These are phyloP conservation scores for Cercospora janseana DNA, from an alignment of 2,329 filamentous ascomycete genomes.

Conservation along the genomic window DNA sequence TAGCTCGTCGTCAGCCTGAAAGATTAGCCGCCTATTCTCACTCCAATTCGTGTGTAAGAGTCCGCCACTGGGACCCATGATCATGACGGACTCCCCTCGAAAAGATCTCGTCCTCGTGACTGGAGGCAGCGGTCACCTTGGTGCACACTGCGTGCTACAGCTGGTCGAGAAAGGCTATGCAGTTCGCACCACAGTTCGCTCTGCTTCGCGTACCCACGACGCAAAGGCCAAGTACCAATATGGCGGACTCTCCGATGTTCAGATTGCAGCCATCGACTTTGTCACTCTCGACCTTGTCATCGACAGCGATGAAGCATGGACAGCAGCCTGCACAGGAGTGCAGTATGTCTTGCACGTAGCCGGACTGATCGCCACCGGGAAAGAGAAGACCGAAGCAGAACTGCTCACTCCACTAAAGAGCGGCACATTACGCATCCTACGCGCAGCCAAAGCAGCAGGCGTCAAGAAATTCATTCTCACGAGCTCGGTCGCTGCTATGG, in stretches of 20 bases:
- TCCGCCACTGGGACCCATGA: not conserved
- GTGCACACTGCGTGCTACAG: conserved; percentile 16
- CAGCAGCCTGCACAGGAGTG: conserved; percentile 15
- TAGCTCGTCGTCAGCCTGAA: too few species aligned
- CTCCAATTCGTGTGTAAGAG: not conserved
- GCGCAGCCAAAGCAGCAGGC: conserved; percentile 14
- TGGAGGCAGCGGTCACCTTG: conserved; percentile 19
- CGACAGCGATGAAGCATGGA: conserved; percentile 18
- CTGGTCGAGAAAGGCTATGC: conserved; percentile 18
- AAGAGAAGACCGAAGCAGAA: conserved; percentile 22
- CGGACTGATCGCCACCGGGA: conserved; percentile 22
- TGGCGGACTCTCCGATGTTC: conserved; percentile 15
- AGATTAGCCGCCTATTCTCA: not conserved
- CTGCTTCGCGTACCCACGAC: conserved; percentile 16
- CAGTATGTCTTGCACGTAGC: conserved; percentile 21
- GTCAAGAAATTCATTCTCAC: conserved; percentile 22
- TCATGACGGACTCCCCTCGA: conserved; percentile 1
- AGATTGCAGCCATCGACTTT: conserved; percentile 19
- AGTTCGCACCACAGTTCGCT: conserved; percentile 20
- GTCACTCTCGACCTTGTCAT: conserved; percentile 17
- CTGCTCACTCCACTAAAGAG: conserved; percentile 16
- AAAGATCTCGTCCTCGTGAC: conserved; percentile 19
- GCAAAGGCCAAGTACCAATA: conserved; percentile 16
- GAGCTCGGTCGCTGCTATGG: conserved; percentile 20
- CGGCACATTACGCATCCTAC: conserved; percentile 18